Base-by-base conservation (phyloP, 345 rosid genomes). In the Kandelia obovata region DNA sequence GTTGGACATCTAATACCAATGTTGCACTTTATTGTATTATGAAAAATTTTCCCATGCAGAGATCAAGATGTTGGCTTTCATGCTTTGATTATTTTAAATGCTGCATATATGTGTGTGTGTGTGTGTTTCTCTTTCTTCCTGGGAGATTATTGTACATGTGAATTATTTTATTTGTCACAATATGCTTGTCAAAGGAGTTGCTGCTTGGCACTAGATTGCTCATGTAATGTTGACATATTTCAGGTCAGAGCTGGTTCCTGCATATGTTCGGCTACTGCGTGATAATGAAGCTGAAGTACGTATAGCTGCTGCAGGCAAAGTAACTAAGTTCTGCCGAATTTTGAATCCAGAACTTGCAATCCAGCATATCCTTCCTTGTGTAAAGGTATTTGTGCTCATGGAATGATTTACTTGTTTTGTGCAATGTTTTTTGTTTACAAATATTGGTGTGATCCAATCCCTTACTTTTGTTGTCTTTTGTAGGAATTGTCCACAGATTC, bases 231-330 rank as follows among this genome's bases (percentile, higher is more conserved):
- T 71, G 65, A 28, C 56, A 19, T 75, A 35, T 71, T n/a, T 66
- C 60, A 94, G 98, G 87, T 69, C 83, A 67, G 96, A 89, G 52
- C 77, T 94, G 83, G 96, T 91, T 53, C 98, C 97, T 69, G 97
- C 98, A 64, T 94, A 91, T 78, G 97, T 89, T 66, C 91, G 90
- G 62, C 73, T 94, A 69, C 98, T 94, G 61, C 91, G 97, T 57
- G 98, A 94, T 75, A 89, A 88, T 82, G 98, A 94, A 79, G 98
- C 98, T 75, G 98, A 94, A 88, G 97, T 94, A 35, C 91, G 98
- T 51, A 94, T 91, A 74, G 98, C 98, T 52, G 97, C 98, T 74
- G 97, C 97, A 58, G 97, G 96, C 21, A 91, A 91, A 87, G 95
- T 89, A 37, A 91, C 98, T 3, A 94, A 91, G 79, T 94, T 94